These are phyloP conservation scores for Usnea hakonensis DNA, from an alignment of 495 filamentous ascomycete species.

Conservation along the genomic window DNA sequence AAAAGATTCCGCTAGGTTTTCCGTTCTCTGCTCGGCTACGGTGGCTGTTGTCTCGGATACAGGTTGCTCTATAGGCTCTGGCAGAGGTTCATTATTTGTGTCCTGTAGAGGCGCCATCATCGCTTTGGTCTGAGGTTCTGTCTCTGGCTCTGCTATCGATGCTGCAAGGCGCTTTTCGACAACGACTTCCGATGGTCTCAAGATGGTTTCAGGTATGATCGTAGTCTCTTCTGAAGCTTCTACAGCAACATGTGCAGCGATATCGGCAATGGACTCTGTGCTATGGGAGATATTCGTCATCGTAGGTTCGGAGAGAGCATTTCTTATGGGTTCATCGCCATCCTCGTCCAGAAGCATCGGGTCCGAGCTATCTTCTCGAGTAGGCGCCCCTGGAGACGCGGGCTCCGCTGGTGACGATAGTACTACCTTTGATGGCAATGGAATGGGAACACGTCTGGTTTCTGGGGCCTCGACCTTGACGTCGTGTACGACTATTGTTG, in stretches of 20 bases:
- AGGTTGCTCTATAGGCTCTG: not conserved
- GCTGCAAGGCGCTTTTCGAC: not conserved
- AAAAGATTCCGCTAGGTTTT: not conserved
- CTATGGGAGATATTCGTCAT: not conserved
- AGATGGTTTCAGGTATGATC: not conserved
- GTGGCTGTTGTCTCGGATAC: not conserved
- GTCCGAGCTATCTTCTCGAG: not conserved
- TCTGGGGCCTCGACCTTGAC: not conserved
- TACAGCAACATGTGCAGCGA: not conserved
- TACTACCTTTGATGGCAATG: not conserved
- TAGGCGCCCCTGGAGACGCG: not conserved
- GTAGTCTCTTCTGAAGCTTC: not conserved
- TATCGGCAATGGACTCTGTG: not conserved
- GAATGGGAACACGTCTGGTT: not conserved
- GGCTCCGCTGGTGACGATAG: not conserved
- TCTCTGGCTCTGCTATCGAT: not conserved
- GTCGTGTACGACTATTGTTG: constrained; percentile 1
- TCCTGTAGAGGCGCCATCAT: not conserved
- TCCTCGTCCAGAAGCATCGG: not conserved
- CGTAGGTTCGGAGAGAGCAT: not conserved
- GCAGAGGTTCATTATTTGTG: not conserved
- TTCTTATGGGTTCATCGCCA: not conserved
- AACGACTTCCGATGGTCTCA: not conserved
- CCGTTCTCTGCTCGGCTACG: not conserved
- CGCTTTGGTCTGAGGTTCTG: not conserved